These are phyloP conservation scores for Leishmania aethiopica DNA, from an alignment of 208 protist genomes.

Conservation along the genomic window DNA sequence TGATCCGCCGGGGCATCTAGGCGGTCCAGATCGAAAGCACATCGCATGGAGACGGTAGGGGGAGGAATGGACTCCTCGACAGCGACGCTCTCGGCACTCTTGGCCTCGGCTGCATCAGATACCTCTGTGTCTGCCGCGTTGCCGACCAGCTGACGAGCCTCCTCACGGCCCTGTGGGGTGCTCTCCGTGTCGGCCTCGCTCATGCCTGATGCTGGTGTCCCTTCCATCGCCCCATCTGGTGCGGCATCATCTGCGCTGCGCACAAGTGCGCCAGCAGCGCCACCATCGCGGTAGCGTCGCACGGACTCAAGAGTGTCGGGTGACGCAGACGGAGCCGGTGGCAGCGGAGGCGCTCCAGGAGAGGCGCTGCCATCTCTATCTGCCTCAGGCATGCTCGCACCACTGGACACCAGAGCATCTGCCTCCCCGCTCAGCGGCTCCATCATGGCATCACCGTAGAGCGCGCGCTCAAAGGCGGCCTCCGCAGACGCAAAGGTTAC, in stretches of 20 bases:
- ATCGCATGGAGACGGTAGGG: conserved; percentile 32
- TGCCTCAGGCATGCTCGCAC: background rate
- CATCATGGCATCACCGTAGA: conserved; percentile 2
- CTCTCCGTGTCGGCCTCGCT: background rate
- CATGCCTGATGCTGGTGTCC: background rate
- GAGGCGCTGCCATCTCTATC: background rate
- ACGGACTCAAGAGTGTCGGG: background rate
- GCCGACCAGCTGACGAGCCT: background rate
- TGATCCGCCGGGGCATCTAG: background rate
- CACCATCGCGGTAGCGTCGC: background rate
- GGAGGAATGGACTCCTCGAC: background rate
- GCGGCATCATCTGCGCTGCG: background rate
- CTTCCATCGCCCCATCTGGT: background rate
- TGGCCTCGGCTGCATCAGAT: background rate
- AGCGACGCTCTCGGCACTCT: background rate
- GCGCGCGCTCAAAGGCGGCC: conserved; percentile 21
- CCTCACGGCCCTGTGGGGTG: background rate
- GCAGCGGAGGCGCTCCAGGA: background rate
- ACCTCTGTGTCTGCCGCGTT: background rate
- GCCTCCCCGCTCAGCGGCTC: background rate
- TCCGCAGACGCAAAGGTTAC: background rate
- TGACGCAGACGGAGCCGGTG: background rate
- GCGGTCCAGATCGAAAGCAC: conserved; percentile 1
- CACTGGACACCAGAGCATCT: background rate
- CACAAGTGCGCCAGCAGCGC: background rate